Evolutionary conservation across 768 basidiomycete species (phyloP).

Genomic region (Mycena capillaripes): DNA sequence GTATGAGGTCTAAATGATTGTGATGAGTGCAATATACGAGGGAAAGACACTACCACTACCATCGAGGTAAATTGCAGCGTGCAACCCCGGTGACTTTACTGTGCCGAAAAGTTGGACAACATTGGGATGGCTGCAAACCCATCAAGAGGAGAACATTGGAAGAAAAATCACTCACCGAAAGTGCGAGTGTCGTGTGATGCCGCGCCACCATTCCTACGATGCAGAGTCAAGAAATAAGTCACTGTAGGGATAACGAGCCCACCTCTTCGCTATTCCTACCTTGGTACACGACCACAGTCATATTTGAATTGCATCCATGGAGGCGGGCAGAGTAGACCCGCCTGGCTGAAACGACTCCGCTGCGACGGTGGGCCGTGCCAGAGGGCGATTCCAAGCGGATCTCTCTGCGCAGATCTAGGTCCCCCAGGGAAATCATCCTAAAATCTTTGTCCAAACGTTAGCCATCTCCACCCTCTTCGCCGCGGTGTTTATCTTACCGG

Average conservation of each 20-base stretch:
- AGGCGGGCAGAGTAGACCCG: not conserved
- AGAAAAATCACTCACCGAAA: too few relatives aligned
- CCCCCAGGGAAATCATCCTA: not conserved
- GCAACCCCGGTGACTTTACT: not conserved
- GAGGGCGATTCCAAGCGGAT: not conserved
- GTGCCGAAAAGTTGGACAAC: not conserved
- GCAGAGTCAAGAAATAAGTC: not conserved
- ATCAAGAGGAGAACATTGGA: too few relatives aligned
- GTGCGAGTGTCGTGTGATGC: not conserved
- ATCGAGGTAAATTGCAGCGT: not conserved
- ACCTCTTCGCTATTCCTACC: not conserved
- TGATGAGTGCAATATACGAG: too few relatives aligned
- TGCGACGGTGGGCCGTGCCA: not conserved
- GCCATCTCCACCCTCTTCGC: too few relatives aligned
- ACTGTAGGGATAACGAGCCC: not conserved
- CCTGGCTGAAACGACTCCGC: not conserved
- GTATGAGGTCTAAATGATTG: not conserved
- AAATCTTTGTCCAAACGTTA: too few relatives aligned
- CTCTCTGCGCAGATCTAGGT: not conserved
- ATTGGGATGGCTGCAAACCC: not conserved
- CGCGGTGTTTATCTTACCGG: too few relatives aligned
- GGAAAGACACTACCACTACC: too few relatives aligned
- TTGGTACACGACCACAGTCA: not conserved
- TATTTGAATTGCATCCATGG: not conserved
- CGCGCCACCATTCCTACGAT: not conserved